A percentile compares a stretch with the other conserved stretches of the same genome.
phyloP scores from a whole-genome alignment of 345 rosid species.

The Nephelium lappaceum region DNA sequence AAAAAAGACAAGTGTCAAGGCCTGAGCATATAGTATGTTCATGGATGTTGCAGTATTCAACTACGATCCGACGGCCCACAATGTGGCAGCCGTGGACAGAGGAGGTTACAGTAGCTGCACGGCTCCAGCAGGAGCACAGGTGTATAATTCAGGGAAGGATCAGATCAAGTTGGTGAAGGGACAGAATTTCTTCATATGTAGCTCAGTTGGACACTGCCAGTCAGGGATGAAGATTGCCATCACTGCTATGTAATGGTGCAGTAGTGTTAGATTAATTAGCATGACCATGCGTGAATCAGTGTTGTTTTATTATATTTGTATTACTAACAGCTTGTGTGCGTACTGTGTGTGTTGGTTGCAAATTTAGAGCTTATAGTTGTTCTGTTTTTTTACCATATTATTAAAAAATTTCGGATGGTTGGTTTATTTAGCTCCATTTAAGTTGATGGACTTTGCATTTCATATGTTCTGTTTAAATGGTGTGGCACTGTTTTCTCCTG shows the following conservation, averaged over 20 bases:
- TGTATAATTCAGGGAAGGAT: slow-evolving; percentile 48
- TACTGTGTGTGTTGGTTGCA: not conserved
- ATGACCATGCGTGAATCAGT: not conserved
- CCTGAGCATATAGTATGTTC: not conserved
- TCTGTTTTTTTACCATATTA: not conserved
- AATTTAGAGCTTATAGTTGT: not conserved
- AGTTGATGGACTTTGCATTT: too few relatives aligned
- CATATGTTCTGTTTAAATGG: too few relatives aligned
- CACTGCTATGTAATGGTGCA: slow-evolving; percentile 30
- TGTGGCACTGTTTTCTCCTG: too few relatives aligned
- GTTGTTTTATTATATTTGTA: not conserved
- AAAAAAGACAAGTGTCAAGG: not conserved
- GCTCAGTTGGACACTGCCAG: slow-evolving; percentile 45
- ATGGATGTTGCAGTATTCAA: slow-evolving; percentile 43
- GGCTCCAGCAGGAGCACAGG: slow-evolving; percentile 38
- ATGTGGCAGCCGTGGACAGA: slow-evolving; percentile 46
- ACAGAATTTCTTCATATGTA: slow-evolving; percentile 55
- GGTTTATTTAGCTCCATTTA: too few relatives aligned
- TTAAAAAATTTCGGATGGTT: too few relatives aligned
- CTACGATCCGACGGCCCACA: slow-evolving; percentile 43
- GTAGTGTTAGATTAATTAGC: too few relatives aligned
- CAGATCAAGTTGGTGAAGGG: slow-evolving; percentile 46
- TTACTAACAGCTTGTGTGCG: not conserved
- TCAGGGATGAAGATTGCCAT: slow-evolving; percentile 58
- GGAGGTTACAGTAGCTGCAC: slow-evolving; percentile 40